phyloP scores from a whole-genome alignment of 257 asterid species.

The Forsythia suspensa region DNA sequence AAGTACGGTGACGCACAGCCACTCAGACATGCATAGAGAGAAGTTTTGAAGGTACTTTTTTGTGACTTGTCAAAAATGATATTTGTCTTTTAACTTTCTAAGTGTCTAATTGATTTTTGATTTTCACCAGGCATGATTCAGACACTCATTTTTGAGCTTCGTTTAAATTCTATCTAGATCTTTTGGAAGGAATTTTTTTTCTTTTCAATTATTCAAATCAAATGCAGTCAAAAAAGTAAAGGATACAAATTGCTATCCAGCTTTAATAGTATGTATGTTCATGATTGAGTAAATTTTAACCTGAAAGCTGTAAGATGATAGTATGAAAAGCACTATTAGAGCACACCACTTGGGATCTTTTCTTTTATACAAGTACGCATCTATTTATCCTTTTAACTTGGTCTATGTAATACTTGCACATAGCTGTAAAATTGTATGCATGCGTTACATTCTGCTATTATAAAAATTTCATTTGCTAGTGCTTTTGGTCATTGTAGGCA shows the following conservation, averaged over 20 bases:
- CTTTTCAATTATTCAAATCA: background rate
- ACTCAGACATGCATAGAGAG: background rate
- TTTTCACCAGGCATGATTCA: background rate
- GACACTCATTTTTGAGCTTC: background rate
- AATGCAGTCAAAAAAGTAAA: background rate
- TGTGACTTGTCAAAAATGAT: background rate
- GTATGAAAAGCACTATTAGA: background rate
- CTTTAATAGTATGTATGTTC: background rate
- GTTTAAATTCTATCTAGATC: too few species aligned
- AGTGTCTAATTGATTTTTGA: background rate
- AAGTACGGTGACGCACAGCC: background rate
- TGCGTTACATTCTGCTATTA: background rate
- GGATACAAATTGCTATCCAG: background rate
- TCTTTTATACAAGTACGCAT: background rate
- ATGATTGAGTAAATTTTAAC: background rate
- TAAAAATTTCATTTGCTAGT: background rate
- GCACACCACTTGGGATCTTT: background rate
- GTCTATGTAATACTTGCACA: background rate
- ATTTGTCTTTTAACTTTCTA: background rate
- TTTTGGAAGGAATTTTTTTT: background rate
- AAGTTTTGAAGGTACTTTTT: background rate
- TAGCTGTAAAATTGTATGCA: constrained; percentile 1
- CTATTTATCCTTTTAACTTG: too few species aligned
- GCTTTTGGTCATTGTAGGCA: background rate
- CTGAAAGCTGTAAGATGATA: background rate